phyloP scores from a whole-genome alignment of 495 filamentous ascomycete species.

The Endocarpon pusillum region DNA sequence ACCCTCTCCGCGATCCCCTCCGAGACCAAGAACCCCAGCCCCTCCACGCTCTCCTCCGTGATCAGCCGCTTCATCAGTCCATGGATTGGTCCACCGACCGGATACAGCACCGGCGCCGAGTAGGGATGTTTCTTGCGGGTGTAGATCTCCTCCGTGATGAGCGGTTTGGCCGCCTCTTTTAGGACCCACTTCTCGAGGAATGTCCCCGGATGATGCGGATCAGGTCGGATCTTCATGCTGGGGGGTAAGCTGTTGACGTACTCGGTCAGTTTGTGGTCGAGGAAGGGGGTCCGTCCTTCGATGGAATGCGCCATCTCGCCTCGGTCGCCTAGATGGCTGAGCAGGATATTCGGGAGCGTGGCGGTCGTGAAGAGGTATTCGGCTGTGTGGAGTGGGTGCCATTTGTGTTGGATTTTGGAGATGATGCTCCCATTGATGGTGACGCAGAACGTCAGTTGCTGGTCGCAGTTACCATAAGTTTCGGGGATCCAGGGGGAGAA shows the following conservation, averaged over 20 bases:
- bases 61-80: slow-evolving; percentile 15
- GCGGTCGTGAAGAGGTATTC: slow-evolving; percentile 26
- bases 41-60: slow-evolving; percentile 23
- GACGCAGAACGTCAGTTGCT: slow-evolving; percentile 8
- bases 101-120: slow-evolving; percentile 17
- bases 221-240: slow-evolving; percentile 26
- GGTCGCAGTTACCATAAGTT: slow-evolving; percentile 1
- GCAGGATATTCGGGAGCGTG: slow-evolving; percentile 23
- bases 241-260: slow-evolving; percentile 30
- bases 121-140: slow-evolving; percentile 28
- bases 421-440: slow-evolving; percentile 12
- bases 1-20: slow-evolving; percentile 12
- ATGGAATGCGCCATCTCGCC: slow-evolving; percentile 33
- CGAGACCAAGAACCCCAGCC: slow-evolving; percentile 25
- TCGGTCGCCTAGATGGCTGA: slow-evolving; percentile 30
- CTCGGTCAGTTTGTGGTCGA: slow-evolving; percentile 33
- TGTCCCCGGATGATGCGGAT: slow-evolving; percentile 6
- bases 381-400: slow-evolving; percentile 34
- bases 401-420: slow-evolving; percentile 18
- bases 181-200: slow-evolving; percentile 33
- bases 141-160: slow-evolving; percentile 33
- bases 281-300: slow-evolving; percentile 30
- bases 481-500: slow-evolving; percentile 5
- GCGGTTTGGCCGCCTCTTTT: slow-evolving; percentile 29
- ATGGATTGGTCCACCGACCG: slow-evolving; percentile 20